Percentiles rank a stretch among this genome's conserved stretches.
Evolutionary conservation across 1,139 yeast species (phyloP).

Genomic region (Yamadazyma sp.): DNA sequence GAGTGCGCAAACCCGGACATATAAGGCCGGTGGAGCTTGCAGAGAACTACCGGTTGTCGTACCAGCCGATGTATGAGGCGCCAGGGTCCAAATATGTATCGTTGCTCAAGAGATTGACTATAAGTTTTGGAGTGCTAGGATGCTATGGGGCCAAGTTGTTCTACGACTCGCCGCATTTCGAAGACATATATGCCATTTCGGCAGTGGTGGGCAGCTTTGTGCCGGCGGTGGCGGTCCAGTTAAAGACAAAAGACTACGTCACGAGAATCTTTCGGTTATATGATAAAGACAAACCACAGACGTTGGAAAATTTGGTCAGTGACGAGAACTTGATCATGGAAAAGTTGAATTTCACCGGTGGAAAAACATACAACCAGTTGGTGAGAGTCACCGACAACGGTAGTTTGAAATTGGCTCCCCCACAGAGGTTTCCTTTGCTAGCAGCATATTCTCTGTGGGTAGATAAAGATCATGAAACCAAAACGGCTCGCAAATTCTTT

Average conservation of each 20-base stretch:
- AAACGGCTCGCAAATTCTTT: slow-evolving; percentile 45
- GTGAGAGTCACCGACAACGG: slow-evolving; percentile 47
- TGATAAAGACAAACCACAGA: slow-evolving; percentile 62
- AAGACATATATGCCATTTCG: slow-evolving; percentile 51
- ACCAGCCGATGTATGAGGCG: slow-evolving; percentile 55
- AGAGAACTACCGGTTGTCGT: slow-evolving; percentile 48
- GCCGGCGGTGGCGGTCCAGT: slow-evolving; percentile 48
- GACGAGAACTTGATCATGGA: slow-evolving; percentile 72
- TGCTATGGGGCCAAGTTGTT: slow-evolving; percentile 55
- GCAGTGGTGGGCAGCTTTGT: slow-evolving; percentile 38
- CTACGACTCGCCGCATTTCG: slow-evolving; percentile 55
- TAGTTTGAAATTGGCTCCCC: slow-evolving; percentile 39
- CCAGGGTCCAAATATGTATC: slow-evolving; percentile 59
- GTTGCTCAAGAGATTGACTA: slow-evolving; percentile 50
- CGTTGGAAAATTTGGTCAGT: slow-evolving; percentile 55
- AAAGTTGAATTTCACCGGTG: slow-evolving; percentile 66
- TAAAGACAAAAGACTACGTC: slow-evolving; percentile 66
- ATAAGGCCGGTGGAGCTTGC: slow-evolving; percentile 33
- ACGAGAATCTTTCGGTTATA: slow-evolving; percentile 71
- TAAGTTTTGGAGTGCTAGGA: slow-evolving; percentile 57
- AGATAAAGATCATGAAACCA: slow-evolving; percentile 31
- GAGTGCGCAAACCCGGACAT: slow-evolving; percentile 25
- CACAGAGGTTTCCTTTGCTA: slow-evolving; percentile 24
- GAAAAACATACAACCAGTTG: slow-evolving; percentile 62
- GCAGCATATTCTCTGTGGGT: slow-evolving; percentile 66